Percentiles rank a stretch among this genome's conserved stretches.
Conservation (phyloP, 371 early-diverging fungal species). For the Mucor indicus region DNA sequence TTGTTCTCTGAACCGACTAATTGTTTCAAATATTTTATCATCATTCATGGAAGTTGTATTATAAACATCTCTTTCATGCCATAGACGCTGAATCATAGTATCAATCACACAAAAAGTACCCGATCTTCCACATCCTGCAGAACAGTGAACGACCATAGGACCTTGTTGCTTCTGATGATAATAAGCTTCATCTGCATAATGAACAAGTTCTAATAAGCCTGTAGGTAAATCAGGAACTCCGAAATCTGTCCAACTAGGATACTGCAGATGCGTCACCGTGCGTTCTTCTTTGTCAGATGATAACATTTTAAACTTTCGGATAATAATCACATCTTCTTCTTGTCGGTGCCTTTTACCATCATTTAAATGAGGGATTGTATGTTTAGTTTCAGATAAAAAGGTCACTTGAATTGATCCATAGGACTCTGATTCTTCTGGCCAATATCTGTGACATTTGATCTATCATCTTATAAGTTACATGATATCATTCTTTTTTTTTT, state of each 20-base stretch:
- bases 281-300: conserved; percentile 11
- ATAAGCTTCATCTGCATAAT: conserved; percentile 48
- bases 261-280: conserved; percentile 73
- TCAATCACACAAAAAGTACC: conserved; percentile 88
- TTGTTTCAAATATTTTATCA: conserved; percentile 43
- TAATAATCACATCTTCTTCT: conserved; percentile 16
- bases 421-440: conserved; percentile 48
- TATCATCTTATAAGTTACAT: neutral
- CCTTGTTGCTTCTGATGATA: conserved; percentile 23
- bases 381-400: conserved; percentile 11
- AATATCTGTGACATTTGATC: conserved; percentile 67
- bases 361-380: conserved; percentile 23
- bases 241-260: conserved; percentile 83
- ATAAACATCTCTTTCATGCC: conserved; percentile 40
- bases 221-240: conserved; percentile 60
- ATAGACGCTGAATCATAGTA: conserved; percentile 42
- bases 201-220: conserved; percentile 50
- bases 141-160: conserved; percentile 89
- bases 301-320: conserved; percentile 6
- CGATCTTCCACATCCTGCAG: conserved; percentile 95
- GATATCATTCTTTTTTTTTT: neutral
- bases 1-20: conserved; percentile 68
- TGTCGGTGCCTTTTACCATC: conserved; percentile 6
- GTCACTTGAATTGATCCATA: conserved; percentile 31
- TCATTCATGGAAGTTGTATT: neutral